Base-by-base conservation (phyloP, 2,329 filamentous ascomycete species). In the Alternaria panax region DNA sequence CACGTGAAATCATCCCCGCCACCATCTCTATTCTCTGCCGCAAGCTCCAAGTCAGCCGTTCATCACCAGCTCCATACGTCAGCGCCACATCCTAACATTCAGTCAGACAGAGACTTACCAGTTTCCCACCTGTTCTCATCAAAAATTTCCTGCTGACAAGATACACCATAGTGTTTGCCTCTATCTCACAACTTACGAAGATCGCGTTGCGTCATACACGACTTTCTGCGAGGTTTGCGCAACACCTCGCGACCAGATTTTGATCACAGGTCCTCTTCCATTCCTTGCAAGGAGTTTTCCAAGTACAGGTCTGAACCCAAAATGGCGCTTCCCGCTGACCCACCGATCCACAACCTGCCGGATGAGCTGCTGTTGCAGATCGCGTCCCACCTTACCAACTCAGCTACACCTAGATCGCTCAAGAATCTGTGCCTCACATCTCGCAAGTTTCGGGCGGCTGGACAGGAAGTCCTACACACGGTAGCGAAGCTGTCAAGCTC, bases 311-410 rank as follows among this genome's bases (percentile, higher is more conserved):
- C 18, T 12, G n/a, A 20, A 30, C 11, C 32, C 32, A 50, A 5
- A 6, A 53, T 60, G 53, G 28, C 48, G 28, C 20, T 36, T 50
- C 4, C 22, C 22, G 7, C 18, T 22, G 34, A 51, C 27, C 59
- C 22, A 34, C 51, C 46, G 24, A 56, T 67, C 24, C 48, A 66
- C 11, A 27, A 46, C 24, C 62, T 71, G 12, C 70, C 70, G 12
- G 60, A 68, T 6, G 70, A 72, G 51, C 53, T 72, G 14, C 40
- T 72, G 12, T 45, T 71, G 8, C 64, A 69, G 1, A 60, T 67
- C 30, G 61, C 64, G 7, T 46, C 38, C n/a, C 46, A 62, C 14
- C 54, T 67, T n/a, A 59, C 60, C 20, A 60, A 67, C 42, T 57
- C 65, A 11, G 27, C 32, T 46, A 51, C 54, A 30, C 59, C 63